Conservation (phyloP, 139 green algal genomes). For the Chlamydomonas sphaeroides region DNA sequence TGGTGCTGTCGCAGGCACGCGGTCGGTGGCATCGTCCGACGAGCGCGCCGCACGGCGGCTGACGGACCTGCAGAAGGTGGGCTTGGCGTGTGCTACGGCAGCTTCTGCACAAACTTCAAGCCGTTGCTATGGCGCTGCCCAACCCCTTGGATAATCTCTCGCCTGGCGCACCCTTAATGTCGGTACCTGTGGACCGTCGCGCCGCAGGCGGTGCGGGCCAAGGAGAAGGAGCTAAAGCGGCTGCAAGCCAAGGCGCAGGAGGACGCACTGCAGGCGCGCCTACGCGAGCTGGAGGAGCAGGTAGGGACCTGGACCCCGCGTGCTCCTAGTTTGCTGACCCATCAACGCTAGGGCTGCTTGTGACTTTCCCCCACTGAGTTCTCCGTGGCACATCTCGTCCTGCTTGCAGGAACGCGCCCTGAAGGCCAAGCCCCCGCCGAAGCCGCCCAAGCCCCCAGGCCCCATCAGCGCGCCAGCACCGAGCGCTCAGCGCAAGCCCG, state of each 20-base stretch:
- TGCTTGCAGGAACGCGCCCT: background rate
- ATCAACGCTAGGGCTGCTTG: too few relatives aligned
- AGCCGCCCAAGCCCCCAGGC: background rate
- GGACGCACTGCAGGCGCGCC: conserved; percentile 15
- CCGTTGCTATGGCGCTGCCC: too few relatives aligned
- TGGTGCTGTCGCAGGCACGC: too few relatives aligned
- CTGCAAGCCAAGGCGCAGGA: conserved; percentile 1
- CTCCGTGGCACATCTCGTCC: too few relatives aligned
- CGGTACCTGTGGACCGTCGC: background rate
- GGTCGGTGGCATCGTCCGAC: background rate
- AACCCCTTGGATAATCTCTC: too few relatives aligned
- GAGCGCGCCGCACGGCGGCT: background rate
- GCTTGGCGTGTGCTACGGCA: too few relatives aligned
- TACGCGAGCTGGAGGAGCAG: conserved; percentile 29
- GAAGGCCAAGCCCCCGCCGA: background rate
- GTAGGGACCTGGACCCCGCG: too few relatives aligned
- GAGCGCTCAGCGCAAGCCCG: background rate
- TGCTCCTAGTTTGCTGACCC: too few relatives aligned
- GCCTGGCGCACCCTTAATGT: background rate
- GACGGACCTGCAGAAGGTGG: background rate
- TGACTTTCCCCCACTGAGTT: too few relatives aligned
- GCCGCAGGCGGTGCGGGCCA: background rate
- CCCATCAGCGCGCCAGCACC: background rate
- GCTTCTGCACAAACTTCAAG: too few relatives aligned
- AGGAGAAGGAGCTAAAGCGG: conserved; percentile 8